Evolutionary conservation across 768 basidiomycete species (phyloP), one percentile per base, ranked within the genome.

Genomic region (Daedalea quercina): DNA sequence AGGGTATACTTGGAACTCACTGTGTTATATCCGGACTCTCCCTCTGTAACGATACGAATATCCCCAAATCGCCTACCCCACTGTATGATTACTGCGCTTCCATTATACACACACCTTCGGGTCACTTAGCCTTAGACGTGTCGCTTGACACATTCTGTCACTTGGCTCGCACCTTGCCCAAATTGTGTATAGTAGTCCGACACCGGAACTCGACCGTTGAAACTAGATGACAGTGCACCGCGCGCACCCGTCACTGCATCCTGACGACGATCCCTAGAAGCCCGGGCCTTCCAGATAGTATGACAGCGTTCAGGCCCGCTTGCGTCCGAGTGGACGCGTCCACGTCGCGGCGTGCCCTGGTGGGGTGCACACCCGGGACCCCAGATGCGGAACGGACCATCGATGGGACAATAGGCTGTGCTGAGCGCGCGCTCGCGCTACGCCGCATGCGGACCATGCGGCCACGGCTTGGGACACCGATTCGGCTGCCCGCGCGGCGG

Each of bases 1-100:
- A 44, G 20, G 43, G 40, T 17, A 4, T n/a, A 23, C 41, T 44
- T 51, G 41, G 50, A 44, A 25, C 43, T 44, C 33, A n/a, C 44
- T 28, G 22, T 19, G 20, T 35, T 40, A 12, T 19, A 26, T 23
- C 22, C 25, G 28, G 24, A n/a, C 48, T 40, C 44, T 25, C 23
- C 23, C 34, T 40, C 37, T 49, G 48, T 49, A 49, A 49, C 48
- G 13, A 35, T 49, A 49, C 35, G 48, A 49, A 20, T 40, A n/a
- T 15, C 37, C 6, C 13, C 37, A 40, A 15, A 31, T 11, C 15
- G 37, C 15, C 37, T 19, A 15, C 37, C 37, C 28, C 28, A 31
- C 28, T 40, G 37, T 40, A 40, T 40, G 37, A 40, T 40, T 40
- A 40, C 37, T 15, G 15, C 15, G 19, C 37, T 40, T 40, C 37